Base-by-base conservation (phyloP, 1,139 yeast species). In the Scheffersomyces quercinus region DNA sequence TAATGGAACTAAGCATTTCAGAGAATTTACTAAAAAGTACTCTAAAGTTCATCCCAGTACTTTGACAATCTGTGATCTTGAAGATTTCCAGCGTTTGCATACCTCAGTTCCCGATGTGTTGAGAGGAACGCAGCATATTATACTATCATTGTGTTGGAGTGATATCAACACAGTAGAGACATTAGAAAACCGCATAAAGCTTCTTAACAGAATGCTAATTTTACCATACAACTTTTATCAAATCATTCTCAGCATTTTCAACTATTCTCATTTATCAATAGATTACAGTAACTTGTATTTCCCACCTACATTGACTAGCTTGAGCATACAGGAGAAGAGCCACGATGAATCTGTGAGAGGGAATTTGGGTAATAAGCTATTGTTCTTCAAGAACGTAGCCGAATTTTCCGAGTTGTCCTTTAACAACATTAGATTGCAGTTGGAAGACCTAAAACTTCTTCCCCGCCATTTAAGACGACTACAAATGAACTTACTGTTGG, bases 1-100 rank as follows among this genome's bases (percentile, higher is more conserved):
- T n/a, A 31, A 31, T 31, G 35, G 35, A 13, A 15, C 35, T 24
- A 31, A 31, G 20, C 35, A 31, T 31, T 31, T 31, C 35, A 31
- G 15, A 13, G 35, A 31, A 20, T 31, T 31, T 14, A 5, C 20
- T n/a, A 31, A 31, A 31, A 15, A 20, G 20, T 31, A 31, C 13
- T 20, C 35, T 31, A 20, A 15, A 10, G 24, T 31, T 20, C 35
- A 20, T 13, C 9, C 20, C n/a, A 31, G 15, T 4, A 15, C 20
- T 15, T 12, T 31, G 20, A 31, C 35, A 14, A 14, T 31, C n/a
- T 31, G 35, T 13, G 35, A 31, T 31, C 15, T 31, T 15, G 35
- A 31, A 14, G 35, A 31, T 31, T n/a, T 31, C 11, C 5, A 31
- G 15, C 24, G 15, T 3, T 31, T 31, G 35, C 9, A 14, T 12